phyloP scores from a whole-genome alignment of 495 filamentous ascomycete species.

The Aspergillus funiculosus region DNA sequence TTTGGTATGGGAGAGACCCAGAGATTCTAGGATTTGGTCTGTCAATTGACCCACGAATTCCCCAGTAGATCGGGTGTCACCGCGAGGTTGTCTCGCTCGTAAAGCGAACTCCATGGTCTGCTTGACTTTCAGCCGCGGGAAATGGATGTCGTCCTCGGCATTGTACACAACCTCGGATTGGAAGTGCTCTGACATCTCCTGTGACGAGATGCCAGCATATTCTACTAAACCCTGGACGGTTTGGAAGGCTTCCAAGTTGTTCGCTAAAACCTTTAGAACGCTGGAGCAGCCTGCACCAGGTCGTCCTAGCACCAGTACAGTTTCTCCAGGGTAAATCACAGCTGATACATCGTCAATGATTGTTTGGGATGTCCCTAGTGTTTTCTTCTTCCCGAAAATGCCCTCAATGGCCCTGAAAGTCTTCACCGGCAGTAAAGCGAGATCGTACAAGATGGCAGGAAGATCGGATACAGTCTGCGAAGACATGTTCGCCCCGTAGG shows the following conservation, averaged over 20 bases:
- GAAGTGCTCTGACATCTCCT: not conserved
- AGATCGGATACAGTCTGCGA: no score
- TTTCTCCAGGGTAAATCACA: conserved; percentile 1
- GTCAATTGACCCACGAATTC: not conserved
- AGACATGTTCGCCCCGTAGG: no score
- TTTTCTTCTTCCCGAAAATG: no score
- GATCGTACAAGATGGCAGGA: no score
- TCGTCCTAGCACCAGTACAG: conserved; percentile 8
- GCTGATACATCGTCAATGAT: not conserved
- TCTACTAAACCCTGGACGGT: not conserved
- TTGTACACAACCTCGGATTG: conserved; percentile 3
- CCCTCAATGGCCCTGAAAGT: no score
- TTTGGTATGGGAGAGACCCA: conserved; percentile 6
- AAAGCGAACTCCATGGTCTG: conserved; percentile 11
- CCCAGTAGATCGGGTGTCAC: not conserved
- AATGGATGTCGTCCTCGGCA: conserved; percentile 2
- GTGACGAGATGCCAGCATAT: not conserved
- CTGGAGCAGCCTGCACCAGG: conserved; percentile 7
- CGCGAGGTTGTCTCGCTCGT: not conserved
- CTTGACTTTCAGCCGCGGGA: conserved; percentile 5
- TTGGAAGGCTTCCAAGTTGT: conserved; percentile 1
- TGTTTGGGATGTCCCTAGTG: no score
- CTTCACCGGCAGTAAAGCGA: no score
- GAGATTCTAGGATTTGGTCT: not conserved
- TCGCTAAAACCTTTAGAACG: not conserved